Evolutionary conservation across 192 early-diverging fungal species (phyloP).

Genomic region (Phlyctochytrium arcticum): DNA sequence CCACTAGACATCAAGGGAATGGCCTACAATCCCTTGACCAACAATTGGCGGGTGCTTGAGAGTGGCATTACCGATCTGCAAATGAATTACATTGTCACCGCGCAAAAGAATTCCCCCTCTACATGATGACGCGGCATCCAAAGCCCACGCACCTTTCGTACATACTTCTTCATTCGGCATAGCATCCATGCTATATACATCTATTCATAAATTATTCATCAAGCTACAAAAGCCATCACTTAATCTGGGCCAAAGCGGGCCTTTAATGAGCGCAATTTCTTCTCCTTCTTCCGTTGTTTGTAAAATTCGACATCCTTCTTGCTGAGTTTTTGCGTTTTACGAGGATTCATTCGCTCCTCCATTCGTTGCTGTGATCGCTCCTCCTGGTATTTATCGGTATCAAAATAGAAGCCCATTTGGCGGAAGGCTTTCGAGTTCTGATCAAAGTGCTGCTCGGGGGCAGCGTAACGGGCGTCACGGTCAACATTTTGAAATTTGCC

Average conservation of each 20-base stretch:
- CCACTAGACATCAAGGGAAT: conserved; percentile 35
- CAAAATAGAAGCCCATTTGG: conserved; percentile 33
- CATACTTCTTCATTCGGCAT: no score
- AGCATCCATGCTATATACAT: no score
- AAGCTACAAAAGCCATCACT: no score
- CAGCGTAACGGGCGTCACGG: conserved; percentile 15
- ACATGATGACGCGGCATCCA: no score
- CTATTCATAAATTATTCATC: no score
- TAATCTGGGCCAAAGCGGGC: conserved; percentile 25
- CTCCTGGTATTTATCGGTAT: conserved; percentile 31
- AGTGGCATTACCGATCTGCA: conserved; percentile 28
- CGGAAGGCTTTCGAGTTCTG: conserved; percentile 30
- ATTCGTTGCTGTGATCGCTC: conserved; percentile 19
- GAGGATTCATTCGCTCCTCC: neutral
- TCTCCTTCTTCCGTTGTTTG: conserved; percentile 39
- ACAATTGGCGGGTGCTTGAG: conserved; percentile 20
- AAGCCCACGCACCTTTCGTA: no score
- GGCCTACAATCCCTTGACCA: conserved; percentile 23
- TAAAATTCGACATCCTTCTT: conserved; percentile 37
- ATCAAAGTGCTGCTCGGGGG: conserved; percentile 30
- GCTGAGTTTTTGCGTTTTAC: conserved; percentile 22
- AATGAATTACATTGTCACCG: conserved; percentile 39
- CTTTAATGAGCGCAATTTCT: conserved; percentile 22
- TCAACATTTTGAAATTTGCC: conserved; percentile 29
- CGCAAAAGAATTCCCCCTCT: no score